These are phyloP conservation scores for Pyrus betulifolia DNA, from an alignment of 306 rosid genomes.

Conservation along the genomic window DNA sequence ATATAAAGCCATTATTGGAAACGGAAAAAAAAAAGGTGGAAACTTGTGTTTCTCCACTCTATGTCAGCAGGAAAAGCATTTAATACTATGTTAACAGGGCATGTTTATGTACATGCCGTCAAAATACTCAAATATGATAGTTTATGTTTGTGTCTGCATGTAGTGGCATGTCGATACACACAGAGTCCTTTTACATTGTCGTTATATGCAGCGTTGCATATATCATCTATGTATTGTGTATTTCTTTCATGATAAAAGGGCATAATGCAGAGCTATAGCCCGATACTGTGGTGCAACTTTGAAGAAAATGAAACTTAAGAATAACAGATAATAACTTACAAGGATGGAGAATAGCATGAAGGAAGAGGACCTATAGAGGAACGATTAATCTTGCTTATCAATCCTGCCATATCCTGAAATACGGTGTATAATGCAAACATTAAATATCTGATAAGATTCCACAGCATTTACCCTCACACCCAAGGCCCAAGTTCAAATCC, in stretches of 20 bases:
- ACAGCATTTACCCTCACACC: not conserved
- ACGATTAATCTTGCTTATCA: constrained; percentile 96
- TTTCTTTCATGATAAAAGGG: not conserved
- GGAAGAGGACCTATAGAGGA: constrained; percentile 96
- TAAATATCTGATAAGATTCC: constrained; percentile 9
- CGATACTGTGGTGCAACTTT: not conserved
- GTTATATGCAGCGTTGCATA: no score
- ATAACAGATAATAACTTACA: constrained; percentile 48
- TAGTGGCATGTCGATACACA: not conserved
- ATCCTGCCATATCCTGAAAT: constrained; percentile 98
- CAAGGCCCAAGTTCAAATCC: not conserved
- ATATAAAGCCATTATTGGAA: not conserved
- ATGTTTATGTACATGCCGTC: not conserved
- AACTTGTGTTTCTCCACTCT: not conserved
- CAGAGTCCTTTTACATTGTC: no score
- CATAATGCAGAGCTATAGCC: not conserved
- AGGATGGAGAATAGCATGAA: constrained; percentile 83
- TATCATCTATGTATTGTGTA: not conserved
- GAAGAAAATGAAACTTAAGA: constrained; percentile 1
- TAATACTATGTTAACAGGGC: not conserved
- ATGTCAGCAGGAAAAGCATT: not conserved
- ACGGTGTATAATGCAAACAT: constrained; percentile 10
- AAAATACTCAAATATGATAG: not conserved
- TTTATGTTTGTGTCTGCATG: not conserved
- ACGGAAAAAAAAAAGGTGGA: not conserved